Base-by-base conservation (phyloP, 306 rosid genomes). In the Fragaria vesca region DNA sequence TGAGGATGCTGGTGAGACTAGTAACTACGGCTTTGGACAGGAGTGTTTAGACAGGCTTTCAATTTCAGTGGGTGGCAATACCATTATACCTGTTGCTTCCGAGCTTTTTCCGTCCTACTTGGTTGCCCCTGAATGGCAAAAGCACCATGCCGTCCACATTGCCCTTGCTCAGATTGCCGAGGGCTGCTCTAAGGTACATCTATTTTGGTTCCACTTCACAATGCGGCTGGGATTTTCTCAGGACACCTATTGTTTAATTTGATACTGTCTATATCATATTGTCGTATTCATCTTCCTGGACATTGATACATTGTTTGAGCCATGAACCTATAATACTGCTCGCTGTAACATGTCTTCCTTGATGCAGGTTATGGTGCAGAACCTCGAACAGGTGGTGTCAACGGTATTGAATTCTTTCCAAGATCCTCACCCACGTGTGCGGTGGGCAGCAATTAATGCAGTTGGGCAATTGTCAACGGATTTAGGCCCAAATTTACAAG, bases 401-500 rank as follows among this genome's bases (percentile, higher is more conserved):
- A 85, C 88, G 96, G 69, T 90, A 63, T 77, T 90, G 80, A 90
- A 65, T 75, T 85, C 93, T 17, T 90, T 90, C 84, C 79, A 43
- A 18, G 81, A 88, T 84, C 81, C 79, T 6, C 91, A 90, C 20
- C 89, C 91, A 8, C 90, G 96, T n/a, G 96, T 87, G 67, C 76
- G 93, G 34, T 90, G 96, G 96, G 96, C 96, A 12, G 96, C 96
- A 8, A 88, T 90, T 76, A 90, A 90, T 77, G 91, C 96, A 60
- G 74, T 90, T n/a, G 96, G 96, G 61, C 96, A 90, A 47, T 79
- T 88, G 84, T 90, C 96, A 51, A 90, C 96, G 6, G 96, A 90
- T 78, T 87, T 90, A 81, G 96, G 96, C 47, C 96, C 96, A 63
- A 87, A 88, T 46, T 81, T 90, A 87, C 96, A 90, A 82, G 79